Conservation (phyloP, 164 flowering plant species). For the Magnolia changhungtana region DNA sequence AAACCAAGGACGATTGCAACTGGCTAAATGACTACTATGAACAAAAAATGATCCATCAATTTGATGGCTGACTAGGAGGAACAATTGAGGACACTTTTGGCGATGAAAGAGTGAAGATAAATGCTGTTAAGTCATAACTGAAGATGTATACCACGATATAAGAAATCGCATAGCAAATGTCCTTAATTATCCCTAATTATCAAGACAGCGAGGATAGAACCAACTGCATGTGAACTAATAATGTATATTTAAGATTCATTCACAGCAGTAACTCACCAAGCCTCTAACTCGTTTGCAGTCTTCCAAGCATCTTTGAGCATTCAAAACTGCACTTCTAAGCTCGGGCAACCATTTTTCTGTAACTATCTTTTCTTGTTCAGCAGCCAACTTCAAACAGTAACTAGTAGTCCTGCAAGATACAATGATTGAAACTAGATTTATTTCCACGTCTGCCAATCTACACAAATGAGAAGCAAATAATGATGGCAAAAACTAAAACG, state of each 20-base stretch:
- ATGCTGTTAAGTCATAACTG: not conserved
- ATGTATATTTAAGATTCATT: not conserved
- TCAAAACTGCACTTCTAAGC: slow-evolving; percentile 53
- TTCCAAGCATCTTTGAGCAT: slow-evolving; percentile 77
- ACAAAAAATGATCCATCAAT: not conserved
- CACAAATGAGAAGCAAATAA: not conserved
- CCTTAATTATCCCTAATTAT: not conserved
- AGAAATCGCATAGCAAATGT: not conserved
- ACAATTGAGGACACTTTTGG: not conserved
- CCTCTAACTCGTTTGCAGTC: slow-evolving; percentile 85
- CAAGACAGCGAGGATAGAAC: not conserved
- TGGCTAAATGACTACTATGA: not conserved
- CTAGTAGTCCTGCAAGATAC: slow-evolving; percentile 69
- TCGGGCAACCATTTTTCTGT: slow-evolving; percentile 87
- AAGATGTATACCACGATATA: not conserved
- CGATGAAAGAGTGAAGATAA: not conserved
- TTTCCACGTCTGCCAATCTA: not conserved
- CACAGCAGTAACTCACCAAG: slow-evolving; percentile 57
- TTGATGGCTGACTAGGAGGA: not conserved
- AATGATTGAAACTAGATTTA: not conserved
- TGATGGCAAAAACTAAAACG: not conserved
- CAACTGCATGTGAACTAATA: not conserved
- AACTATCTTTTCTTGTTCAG: slow-evolving; percentile 79
- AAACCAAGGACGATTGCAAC: not conserved
- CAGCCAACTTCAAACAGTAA: slow-evolving; percentile 73